phyloP scores from a whole-genome alignment of 2,329 filamentous ascomycete species.

The Sphaerulina vaccinii region DNA sequence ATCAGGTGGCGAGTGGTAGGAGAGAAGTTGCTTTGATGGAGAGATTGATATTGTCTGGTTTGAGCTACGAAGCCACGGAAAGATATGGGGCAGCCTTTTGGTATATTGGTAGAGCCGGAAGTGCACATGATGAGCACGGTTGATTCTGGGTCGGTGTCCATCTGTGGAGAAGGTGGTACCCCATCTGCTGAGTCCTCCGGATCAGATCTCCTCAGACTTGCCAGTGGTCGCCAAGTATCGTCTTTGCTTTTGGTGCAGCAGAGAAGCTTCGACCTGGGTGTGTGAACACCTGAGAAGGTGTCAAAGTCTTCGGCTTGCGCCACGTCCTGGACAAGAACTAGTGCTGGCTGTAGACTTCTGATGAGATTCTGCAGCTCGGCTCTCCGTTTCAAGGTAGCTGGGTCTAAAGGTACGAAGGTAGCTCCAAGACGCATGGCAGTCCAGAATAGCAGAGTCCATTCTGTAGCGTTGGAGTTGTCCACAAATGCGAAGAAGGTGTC shows the following conservation, averaged over 20 bases:
- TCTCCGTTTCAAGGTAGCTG: background rate
- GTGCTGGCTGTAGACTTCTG: background rate
- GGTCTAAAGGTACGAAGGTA: background rate
- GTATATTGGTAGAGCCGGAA: background rate
- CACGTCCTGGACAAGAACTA: background rate
- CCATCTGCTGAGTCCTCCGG: too few species aligned
- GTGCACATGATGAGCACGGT: background rate
- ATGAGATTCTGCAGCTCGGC: background rate
- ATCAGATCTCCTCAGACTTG: too few species aligned
- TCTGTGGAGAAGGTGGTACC: background rate
- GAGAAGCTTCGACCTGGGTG: background rate
- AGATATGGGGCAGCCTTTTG: slow-evolving; percentile 1
- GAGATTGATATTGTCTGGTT: slow-evolving; percentile 1
- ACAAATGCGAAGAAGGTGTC: slow-evolving; percentile 5
- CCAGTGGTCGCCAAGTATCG: background rate
- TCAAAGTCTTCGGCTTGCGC: background rate
- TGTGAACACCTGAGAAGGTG: background rate
- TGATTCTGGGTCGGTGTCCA: background rate
- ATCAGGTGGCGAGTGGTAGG: background rate
- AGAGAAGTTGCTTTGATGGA: background rate
- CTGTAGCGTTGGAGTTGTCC: background rate
- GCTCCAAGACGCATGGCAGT: background rate
- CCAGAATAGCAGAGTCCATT: slow-evolving; percentile 4
- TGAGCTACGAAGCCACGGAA: background rate
- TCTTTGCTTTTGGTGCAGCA: background rate